Percentiles rank a stretch among this genome's conserved stretches.
Conservation (phyloP, 2,329 filamentous ascomycete genomes). For the Blastomyces emzantsi region DNA sequence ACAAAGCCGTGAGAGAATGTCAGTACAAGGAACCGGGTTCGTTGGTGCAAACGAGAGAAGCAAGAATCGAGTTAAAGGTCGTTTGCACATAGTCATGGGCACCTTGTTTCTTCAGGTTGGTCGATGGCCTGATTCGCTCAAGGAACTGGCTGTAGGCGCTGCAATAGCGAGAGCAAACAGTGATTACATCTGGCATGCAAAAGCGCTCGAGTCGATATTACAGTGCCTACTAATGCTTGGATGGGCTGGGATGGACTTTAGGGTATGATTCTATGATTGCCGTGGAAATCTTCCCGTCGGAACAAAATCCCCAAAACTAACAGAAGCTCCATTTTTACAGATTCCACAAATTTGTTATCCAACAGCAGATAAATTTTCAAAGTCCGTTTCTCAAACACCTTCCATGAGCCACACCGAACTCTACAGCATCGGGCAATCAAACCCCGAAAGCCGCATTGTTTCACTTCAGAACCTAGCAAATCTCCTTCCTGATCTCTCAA, state of each 20-base stretch:
- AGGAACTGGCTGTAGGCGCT: slow-evolving; percentile 72
- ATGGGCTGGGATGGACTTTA: slow-evolving; percentile 75
- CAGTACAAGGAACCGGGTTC: slow-evolving; percentile 59
- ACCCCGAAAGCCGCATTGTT: slow-evolving; percentile 40
- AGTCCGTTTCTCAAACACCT: slow-evolving; percentile 34
- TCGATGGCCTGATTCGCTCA: slow-evolving; percentile 79
- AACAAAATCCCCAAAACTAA: slow-evolving; percentile 3
- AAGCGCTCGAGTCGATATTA: slow-evolving; percentile 80
- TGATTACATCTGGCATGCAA: slow-evolving; percentile 96
- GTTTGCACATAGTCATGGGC: slow-evolving; percentile 69
- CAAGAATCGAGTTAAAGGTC: slow-evolving; percentile 70
- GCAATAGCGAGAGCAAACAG: slow-evolving; percentile 66
- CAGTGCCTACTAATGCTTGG: slow-evolving; percentile 74
- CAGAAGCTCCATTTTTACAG: slow-evolving; percentile 21
- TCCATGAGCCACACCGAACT: slow-evolving; percentile 33
- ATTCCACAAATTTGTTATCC: slow-evolving; percentile 48
- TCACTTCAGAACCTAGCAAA: slow-evolving; percentile 44
- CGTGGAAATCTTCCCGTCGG: slow-evolving; percentile 8
- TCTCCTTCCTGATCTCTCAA: slow-evolving; percentile 48
- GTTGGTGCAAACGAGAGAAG: slow-evolving; percentile 66
- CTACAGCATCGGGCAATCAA: slow-evolving; percentile 32
- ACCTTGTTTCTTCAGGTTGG: slow-evolving; percentile 83
- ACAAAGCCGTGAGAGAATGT: slow-evolving; percentile 52
- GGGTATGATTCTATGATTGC: slow-evolving; percentile 22
- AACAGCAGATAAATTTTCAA: slow-evolving; percentile 41